phyloP scores from a whole-genome alignment of 2,329 filamentous ascomycete species.

The Cercospora sesami region DNA sequence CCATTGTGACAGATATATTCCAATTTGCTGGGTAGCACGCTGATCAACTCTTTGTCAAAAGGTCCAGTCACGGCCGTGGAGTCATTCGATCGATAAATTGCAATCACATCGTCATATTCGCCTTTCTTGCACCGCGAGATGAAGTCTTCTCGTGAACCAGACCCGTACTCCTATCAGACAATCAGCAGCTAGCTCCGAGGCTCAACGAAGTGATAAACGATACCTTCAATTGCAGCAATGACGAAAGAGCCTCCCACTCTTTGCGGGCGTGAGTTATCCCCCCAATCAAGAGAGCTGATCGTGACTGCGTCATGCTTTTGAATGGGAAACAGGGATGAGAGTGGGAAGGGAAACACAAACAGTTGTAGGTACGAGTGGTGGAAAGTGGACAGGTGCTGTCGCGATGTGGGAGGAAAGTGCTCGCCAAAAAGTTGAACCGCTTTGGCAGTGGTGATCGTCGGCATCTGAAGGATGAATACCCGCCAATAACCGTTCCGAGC shows the following conservation, averaged over 20 bases:
- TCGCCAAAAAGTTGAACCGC: neutral
- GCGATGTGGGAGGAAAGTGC: neutral
- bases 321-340: neutral
- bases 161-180: conserved; percentile 52
- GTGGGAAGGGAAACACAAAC: neutral
- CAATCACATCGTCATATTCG: conserved; percentile 56
- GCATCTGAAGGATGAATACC: neutral
- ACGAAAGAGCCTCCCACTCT: conserved; percentile 48
- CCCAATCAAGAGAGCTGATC: conserved; percentile 48
- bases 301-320: conserved; percentile 26
- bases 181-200: conserved; percentile 1
- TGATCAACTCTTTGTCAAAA: conserved; percentile 49
- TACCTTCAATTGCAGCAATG: conserved; percentile 38
- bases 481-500: neutral
- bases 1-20: conserved; percentile 51
- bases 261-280: conserved; percentile 47
- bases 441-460: neutral
- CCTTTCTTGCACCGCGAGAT: conserved; percentile 56
- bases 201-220: neutral
- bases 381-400: neutral
- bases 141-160: conserved; percentile 57
- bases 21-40: conserved; percentile 44
- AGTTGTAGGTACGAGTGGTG: neutral
- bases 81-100: conserved; percentile 60
- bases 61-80: conserved; percentile 52